Percentiles rank a stretch among this genome's conserved stretches.
phyloP scores from a whole-genome alignment of 192 early-diverging fungal genomes.

The Coemansia sp. region DNA sequence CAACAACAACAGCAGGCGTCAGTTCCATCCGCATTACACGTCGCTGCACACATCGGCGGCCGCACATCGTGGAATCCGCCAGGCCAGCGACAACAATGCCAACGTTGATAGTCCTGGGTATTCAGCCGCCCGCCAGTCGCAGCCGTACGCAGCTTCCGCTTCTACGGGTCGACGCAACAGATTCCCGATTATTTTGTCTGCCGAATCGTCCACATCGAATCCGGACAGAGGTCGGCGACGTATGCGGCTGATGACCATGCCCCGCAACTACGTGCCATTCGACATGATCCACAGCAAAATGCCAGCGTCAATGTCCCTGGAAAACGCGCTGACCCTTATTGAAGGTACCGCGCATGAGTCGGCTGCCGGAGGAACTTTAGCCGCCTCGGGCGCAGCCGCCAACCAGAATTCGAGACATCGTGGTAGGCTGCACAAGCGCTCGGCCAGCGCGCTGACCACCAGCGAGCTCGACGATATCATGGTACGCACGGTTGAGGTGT shows the following conservation, averaged over 20 bases:
- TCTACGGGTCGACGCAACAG: background rate
- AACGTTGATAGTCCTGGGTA: background rate
- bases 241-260: slow-evolving; percentile 28
- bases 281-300: slow-evolving; percentile 32
- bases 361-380: background rate
- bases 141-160: background rate
- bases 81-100: slow-evolving; percentile 30
- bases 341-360: slow-evolving; percentile 23
- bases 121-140: background rate
- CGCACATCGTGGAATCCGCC: slow-evolving; percentile 6
- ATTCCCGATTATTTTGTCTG: background rate
- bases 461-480: slow-evolving; percentile 54
- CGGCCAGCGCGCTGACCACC: slow-evolving; percentile 34
- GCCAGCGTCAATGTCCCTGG: slow-evolving; percentile 40
- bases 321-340: slow-evolving; percentile 40
- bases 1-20: slow-evolving; percentile 9
- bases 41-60: slow-evolving; percentile 2
- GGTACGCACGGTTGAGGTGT: slow-evolving; percentile 50
- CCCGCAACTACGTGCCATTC: slow-evolving; percentile 29
- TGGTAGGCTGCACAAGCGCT: slow-evolving; percentile 34
- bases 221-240: background rate
- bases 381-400: background rate
- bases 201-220: background rate
- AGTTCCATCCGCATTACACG: slow-evolving; percentile 4
- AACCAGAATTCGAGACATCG: slow-evolving; percentile 15